Percentiles rank a stretch among this genome's conserved stretches.
Evolutionary conservation across 2,329 filamentous ascomycete species (phyloP).

Genomic region (Ascochyta fabae): DNA sequence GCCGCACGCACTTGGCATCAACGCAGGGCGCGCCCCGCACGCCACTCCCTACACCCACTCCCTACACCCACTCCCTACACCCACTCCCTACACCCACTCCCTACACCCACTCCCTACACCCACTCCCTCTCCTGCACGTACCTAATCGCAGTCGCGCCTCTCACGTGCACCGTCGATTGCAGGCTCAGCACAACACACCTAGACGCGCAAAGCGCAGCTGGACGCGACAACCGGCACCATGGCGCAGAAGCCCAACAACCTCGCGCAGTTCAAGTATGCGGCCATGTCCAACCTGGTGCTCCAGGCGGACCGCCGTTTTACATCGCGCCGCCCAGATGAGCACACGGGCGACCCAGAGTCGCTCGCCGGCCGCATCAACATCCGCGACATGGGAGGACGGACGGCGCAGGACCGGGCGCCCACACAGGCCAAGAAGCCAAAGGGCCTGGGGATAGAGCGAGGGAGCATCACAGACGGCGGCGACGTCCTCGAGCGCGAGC

Average conservation of each 20-base stretch:
- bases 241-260: slow-evolving; percentile 61
- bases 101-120: slow-evolving; percentile 19
- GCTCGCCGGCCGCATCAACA: slow-evolving; percentile 89
- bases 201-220: slow-evolving; percentile 31
- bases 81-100: too few relatives aligned
- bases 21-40: slow-evolving; percentile 34
- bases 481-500: slow-evolving; percentile 82
- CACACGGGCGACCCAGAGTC: slow-evolving; percentile 97
- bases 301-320: slow-evolving; percentile 97
- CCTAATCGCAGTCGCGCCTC: slow-evolving; percentile 10
- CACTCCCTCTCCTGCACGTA: slow-evolving; percentile 6
- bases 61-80: background rate
- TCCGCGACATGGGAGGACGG: slow-evolving; percentile 91
- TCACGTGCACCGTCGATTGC: slow-evolving; percentile 1
- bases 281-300: slow-evolving; percentile 99
- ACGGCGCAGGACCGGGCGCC: slow-evolving; percentile 80
- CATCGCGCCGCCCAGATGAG: slow-evolving; percentile 90
- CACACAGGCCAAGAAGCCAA: slow-evolving; percentile 75
- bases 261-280: slow-evolving; percentile 98
- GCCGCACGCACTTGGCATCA: slow-evolving; percentile 26
- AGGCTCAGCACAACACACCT: too few relatives aligned
- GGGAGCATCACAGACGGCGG: slow-evolving; percentile 79
- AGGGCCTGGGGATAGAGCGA: slow-evolving; percentile 73
- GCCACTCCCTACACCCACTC: slow-evolving; percentile 22
- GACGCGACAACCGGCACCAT: slow-evolving; percentile 29